Percentiles rank a stretch among this genome's conserved stretches.
phyloP scores from a whole-genome alignment of 208 protist genomes.

The Crithidia mellificae region DNA sequence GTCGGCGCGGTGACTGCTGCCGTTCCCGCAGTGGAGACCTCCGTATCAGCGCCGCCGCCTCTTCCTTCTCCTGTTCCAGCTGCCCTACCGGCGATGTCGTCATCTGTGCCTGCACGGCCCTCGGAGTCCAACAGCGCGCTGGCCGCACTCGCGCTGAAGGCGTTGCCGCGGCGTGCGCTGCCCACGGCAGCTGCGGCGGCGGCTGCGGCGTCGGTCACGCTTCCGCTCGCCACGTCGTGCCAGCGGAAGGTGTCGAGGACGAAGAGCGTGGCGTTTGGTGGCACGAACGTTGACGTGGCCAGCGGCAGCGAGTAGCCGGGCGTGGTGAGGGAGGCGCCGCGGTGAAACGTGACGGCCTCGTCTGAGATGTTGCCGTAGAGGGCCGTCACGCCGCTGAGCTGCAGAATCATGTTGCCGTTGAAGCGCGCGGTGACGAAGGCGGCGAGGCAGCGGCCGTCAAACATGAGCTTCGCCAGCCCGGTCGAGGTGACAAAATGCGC shows the following conservation, averaged over 20 bases:
- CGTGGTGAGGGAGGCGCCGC: not conserved
- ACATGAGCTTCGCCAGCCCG: slow-evolving; percentile 49
- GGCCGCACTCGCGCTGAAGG: not conserved
- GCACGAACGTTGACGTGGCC: slow-evolving; percentile 35
- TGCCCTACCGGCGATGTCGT: too few species aligned
- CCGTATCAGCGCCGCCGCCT: too few species aligned
- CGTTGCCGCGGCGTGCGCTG: not conserved
- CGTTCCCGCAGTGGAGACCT: too few species aligned
- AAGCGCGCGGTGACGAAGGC: slow-evolving; percentile 45
- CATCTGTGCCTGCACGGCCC: too few species aligned
- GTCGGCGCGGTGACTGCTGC: too few species aligned
- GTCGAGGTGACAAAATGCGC: slow-evolving; percentile 53
- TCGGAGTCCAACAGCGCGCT: not conserved
- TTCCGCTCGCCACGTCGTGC: not conserved
- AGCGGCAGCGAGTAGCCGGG: slow-evolving; percentile 16
- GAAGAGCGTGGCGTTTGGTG: slow-evolving; percentile 41
- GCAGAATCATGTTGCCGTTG: slow-evolving; percentile 55
- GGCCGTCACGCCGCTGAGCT: slow-evolving; percentile 33
- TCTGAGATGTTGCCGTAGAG: slow-evolving; percentile 49
- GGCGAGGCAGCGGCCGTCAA: slow-evolving; percentile 40
- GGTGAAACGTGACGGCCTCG: slow-evolving; percentile 17
- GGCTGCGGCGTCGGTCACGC: not conserved
- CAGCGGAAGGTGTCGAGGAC: slow-evolving; percentile 37
- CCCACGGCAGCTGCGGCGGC: not conserved
- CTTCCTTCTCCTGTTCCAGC: too few species aligned